Base-by-base conservation (phyloP, 495 filamentous ascomycete genomes). In the Cetradonia linearis region DNA sequence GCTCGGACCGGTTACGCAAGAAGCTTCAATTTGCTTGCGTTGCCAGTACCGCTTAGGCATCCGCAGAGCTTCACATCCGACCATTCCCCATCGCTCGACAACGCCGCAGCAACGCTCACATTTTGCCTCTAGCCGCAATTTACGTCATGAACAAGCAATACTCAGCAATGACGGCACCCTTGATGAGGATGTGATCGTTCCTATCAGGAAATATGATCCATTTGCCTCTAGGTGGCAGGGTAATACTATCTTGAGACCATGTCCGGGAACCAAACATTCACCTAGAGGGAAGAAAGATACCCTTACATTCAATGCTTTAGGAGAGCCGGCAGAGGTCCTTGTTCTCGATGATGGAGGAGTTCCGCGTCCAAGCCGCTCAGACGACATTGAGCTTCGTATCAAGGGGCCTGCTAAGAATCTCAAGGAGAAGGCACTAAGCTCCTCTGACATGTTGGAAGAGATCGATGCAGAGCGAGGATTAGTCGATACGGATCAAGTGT, bases 281-380 rank as follows among this genome's bases (percentile, higher is more conserved):
- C 18, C 47, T 9, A 20, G n/a, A 34, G 30, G 31, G 34, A n/a
- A 8, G 28, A 62, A 56, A 33, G 47, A 46, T 23, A 56, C 25
- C 31, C 66, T 77, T 28, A 67, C 62, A 49, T 65, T 77, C n/a
- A 56, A 71, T 34, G 52, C 70, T 1, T 61, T 80, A 9, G 77
- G 77, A 14, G 63, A 74, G 52, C 74, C 73, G 0, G 75, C 68
- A 8, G 66, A 78, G 54, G 72, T 78, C 5, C 66, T 78, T 20
- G 65, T 78, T 34, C 62, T 79, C 23, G 61, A 46, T 11, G 60
- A 63, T 30, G 14, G 50, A 33, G 7, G 37, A 40, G 13, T 58
- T 4, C 25, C 11, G 25, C 27, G 47, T 30, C 10, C 9, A 25
- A 30, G 37, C 31, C 11, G 25, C n/a, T 18, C 27, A 20, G 27